phyloP scores from a whole-genome alignment of 345 rosid genomes.

The Corchorus capsularis region DNA sequence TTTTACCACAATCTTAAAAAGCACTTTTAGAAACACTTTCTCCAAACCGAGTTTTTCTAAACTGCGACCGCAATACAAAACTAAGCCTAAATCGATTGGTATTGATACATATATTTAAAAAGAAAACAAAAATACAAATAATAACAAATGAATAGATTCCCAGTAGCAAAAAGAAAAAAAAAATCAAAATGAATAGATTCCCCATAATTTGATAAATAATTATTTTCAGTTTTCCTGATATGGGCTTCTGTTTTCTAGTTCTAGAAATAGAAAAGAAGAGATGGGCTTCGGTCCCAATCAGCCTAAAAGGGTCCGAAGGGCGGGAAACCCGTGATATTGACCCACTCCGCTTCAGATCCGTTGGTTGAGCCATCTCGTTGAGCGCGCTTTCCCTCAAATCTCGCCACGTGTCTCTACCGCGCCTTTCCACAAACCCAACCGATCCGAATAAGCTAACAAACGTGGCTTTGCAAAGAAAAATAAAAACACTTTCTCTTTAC shows the following conservation, averaged over 20 bases:
- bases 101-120: too few relatives aligned
- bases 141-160: too few relatives aligned
- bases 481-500: not conserved
- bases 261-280: too few relatives aligned
- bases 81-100: too few relatives aligned
- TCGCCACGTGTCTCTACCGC: slow-evolving; percentile 4
- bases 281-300: not conserved
- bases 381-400: not conserved
- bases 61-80: too few relatives aligned
- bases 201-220: not conserved
- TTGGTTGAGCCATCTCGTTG: not conserved
- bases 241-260: not conserved
- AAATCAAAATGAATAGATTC: too few relatives aligned
- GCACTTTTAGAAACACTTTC: too few relatives aligned
- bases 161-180: too few relatives aligned
- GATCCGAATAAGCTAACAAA: not conserved
- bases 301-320: not conserved
- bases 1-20: too few relatives aligned
- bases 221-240: not conserved
- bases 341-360: slow-evolving; percentile 14
- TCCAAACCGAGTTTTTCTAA: too few relatives aligned
- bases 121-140: too few relatives aligned
- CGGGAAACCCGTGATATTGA: slow-evolving; percentile 3
- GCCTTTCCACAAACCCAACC: not conserved
- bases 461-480: not conserved